Evolutionary conservation across 306 rosid species (phyloP).

Genomic region (Phaseolus lunatus): DNA sequence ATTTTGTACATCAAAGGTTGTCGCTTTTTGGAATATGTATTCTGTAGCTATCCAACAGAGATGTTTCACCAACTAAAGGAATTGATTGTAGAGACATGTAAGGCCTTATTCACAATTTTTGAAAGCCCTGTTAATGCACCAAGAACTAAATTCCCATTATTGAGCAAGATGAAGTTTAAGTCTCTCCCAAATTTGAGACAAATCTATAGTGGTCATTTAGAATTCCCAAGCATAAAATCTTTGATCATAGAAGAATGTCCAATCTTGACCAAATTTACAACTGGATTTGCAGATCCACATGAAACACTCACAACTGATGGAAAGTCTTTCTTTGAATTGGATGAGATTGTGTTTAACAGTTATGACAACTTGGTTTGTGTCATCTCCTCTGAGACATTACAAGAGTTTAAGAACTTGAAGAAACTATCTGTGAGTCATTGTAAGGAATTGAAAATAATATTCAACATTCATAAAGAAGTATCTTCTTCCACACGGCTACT

Average conservation of each 20-base stretch:
- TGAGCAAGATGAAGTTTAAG: not conserved
- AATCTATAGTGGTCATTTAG: not conserved
- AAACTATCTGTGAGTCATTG: conserved; percentile 8
- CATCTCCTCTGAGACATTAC: conserved; percentile 23
- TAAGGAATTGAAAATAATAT: no score
- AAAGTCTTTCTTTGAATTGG: not conserved
- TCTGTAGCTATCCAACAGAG: no score
- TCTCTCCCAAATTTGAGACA: not conserved
- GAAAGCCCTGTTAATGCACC: accelerated
- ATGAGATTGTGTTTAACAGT: conserved; percentile 10
- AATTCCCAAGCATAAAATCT: no score
- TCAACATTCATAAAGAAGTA: no score
- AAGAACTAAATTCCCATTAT: not conserved
- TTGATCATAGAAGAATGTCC: conserved; percentile 1
- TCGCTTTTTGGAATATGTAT: no score
- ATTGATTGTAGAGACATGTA: no score
- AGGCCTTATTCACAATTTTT: no score
- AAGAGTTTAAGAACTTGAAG: conserved; percentile 20
- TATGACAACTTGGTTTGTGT: conserved; percentile 18
- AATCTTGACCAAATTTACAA: not conserved
- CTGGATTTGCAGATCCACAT: not conserved
- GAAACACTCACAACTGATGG: not conserved
- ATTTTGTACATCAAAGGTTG: no score
- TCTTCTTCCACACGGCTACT: not conserved
- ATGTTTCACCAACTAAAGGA: no score